Evolutionary conservation across 2,329 filamentous ascomycete genomes (phyloP).

Genomic region (Endoconidiophora polonica): DNA sequence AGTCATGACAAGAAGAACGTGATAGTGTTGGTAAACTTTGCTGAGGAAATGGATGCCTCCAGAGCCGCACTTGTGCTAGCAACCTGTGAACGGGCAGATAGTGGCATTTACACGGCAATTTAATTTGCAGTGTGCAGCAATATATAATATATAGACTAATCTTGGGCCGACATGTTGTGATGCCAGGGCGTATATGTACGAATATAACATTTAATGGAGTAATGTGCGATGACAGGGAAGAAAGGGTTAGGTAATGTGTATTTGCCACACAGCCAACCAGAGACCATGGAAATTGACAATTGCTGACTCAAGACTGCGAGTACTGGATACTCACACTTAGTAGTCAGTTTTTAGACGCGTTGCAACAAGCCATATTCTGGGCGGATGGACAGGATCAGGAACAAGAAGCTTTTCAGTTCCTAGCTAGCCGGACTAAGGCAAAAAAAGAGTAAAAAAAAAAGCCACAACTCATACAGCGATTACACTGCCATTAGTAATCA

Average conservation of each 20-base stretch:
- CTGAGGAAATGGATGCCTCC: too few species aligned
- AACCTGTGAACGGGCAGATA: too few species aligned
- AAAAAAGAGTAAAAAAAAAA: not conserved
- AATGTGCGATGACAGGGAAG: not conserved
- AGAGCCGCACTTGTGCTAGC: too few species aligned
- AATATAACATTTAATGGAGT: not conserved
- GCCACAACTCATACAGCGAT: too few species aligned
- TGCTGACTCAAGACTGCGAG: not conserved
- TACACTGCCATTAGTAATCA: too few species aligned
- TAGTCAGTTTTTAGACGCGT: not conserved
- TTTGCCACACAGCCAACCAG: not conserved
- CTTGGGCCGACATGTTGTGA: too few species aligned
- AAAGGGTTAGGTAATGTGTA: not conserved
- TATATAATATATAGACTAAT: too few species aligned
- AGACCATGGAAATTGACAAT: not conserved
- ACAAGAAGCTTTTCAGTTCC: constrained; percentile 8
- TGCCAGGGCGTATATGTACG: not conserved
- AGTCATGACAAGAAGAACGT: too few species aligned
- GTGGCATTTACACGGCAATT: too few species aligned
- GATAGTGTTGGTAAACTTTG: too few species aligned
- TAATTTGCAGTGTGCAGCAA: too few species aligned
- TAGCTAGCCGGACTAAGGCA: not conserved
- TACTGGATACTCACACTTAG: too few species aligned
- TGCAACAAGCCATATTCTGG: not conserved
- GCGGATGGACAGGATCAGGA: constrained; percentile 7